These are phyloP conservation scores for Boletus vermiculosoides DNA, from an alignment of 768 basidiomycete genomes.

Conservation along the genomic window DNA sequence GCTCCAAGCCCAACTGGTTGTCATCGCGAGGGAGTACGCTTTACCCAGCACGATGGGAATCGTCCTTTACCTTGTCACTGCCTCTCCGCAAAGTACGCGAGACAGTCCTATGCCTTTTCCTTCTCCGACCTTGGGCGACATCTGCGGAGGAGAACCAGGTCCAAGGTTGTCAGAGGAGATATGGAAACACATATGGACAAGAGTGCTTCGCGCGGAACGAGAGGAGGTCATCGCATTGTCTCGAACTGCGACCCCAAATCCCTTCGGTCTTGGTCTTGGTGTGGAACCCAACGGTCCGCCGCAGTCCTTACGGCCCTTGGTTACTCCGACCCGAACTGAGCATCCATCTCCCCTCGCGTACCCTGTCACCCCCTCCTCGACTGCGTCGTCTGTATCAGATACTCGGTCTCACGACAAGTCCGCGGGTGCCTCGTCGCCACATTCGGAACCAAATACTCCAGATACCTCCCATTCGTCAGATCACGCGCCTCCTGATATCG, in stretches of 20 bases:
- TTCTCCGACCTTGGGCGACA: slow-evolving; percentile 21
- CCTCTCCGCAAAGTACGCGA: slow-evolving; percentile 25
- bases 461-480: slow-evolving; percentile 46
- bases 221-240: slow-evolving; percentile 35
- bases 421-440: slow-evolving; percentile 43
- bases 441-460: slow-evolving; percentile 50
- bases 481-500: slow-evolving; percentile 47
- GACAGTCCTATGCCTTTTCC: slow-evolving; percentile 18
- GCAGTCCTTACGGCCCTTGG: slow-evolving; percentile 43
- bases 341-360: slow-evolving; percentile 36
- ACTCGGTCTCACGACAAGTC: slow-evolving; percentile 48
- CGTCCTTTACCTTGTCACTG: slow-evolving; percentile 72
- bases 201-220: slow-evolving; percentile 65
- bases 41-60: slow-evolving; percentile 84
- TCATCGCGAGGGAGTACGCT: slow-evolving; percentile 92
- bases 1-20: slow-evolving; percentile 75
- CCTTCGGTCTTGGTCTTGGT: slow-evolving; percentile 46
- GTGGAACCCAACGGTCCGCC: slow-evolving; percentile 34
- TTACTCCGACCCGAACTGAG: slow-evolving; percentile 43
- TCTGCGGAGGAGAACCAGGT: slow-evolving; percentile 56
- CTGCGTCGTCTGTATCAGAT: slow-evolving; percentile 55
- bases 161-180: slow-evolving; percentile 84
- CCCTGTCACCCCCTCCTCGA: slow-evolving; percentile 40
- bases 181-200: slow-evolving; percentile 84
- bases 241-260: slow-evolving; percentile 37